A percentile compares a stretch with the other conserved stretches of the same genome.
These are phyloP conservation scores for Prunus mira DNA, from an alignment of 306 rosid genomes.

Conservation along the genomic window DNA sequence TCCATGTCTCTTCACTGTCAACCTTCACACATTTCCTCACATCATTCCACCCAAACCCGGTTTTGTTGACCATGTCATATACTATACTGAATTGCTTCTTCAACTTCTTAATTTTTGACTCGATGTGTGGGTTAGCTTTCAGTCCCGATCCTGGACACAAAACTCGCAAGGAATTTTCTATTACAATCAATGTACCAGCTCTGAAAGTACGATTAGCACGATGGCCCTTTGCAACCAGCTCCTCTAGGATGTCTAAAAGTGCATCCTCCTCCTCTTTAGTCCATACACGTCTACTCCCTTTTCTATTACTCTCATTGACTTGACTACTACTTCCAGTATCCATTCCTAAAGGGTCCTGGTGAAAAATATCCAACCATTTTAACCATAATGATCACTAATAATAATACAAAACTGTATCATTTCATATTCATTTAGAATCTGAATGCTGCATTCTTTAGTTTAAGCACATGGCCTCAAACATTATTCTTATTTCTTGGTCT, in stretches of 20 bases:
- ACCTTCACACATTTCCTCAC: slow-evolving; percentile 12
- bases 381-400: background rate
- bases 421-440: background rate
- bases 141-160: slow-evolving; percentile 2
- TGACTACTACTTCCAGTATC: background rate
- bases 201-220: slow-evolving; percentile 7
- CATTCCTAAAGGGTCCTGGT: slow-evolving; percentile 2
- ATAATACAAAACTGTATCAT: background rate
- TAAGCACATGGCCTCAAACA: too few relatives aligned
- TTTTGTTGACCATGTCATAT: slow-evolving; percentile 15
- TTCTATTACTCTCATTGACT: background rate
- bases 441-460: background rate
- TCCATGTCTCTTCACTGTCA: slow-evolving; percentile 10
- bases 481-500: background rate
- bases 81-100: background rate
- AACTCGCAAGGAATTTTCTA: slow-evolving; percentile 4
- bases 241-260: slow-evolving; percentile 8
- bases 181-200: background rate
- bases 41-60: slow-evolving; percentile 11
- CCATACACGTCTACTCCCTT: slow-evolving; percentile 4
- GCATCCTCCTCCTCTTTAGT: slow-evolving; percentile 4
- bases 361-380: background rate
- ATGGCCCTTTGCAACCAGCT: background rate
- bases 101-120: slow-evolving; percentile 13
- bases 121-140: slow-evolving; percentile 10